A percentile compares a stretch with the other conserved stretches of the same genome.
Conservation (phyloP, 148 eudicot genomes). For the Polygonum maritimum region DNA sequence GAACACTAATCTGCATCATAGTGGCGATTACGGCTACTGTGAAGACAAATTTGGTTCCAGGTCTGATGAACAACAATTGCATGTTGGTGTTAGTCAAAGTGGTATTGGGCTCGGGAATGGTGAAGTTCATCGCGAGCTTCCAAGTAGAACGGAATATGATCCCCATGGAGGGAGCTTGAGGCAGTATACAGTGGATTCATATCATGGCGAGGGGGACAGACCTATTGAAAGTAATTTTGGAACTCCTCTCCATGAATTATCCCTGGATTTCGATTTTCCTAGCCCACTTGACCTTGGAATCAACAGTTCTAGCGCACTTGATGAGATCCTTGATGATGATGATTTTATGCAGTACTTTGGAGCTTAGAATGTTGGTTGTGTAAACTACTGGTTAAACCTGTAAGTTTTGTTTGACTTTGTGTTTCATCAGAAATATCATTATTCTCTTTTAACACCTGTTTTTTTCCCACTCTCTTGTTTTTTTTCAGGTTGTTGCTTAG, state of each 20-base stretch:
- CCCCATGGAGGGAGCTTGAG: constrained; percentile 29
- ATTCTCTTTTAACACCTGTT: background rate
- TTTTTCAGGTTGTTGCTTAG: background rate
- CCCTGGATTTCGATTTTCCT: constrained; percentile 37
- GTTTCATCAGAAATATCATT: background rate
- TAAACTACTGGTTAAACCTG: background rate
- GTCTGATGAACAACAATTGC: constrained; percentile 27
- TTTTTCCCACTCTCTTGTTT: background rate
- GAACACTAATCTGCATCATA: constrained; percentile 31
- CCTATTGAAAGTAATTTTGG: constrained; percentile 34
- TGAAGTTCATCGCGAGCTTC: constrained; percentile 24
- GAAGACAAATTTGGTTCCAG: constrained; percentile 28
- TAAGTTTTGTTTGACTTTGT: background rate
- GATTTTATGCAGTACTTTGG: constrained; percentile 50
- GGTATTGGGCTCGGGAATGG: constrained; percentile 24
- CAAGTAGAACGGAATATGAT: constrained; percentile 25
- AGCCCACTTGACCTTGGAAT: constrained; percentile 33
- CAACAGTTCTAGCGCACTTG: constrained; percentile 26
- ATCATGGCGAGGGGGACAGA: constrained; percentile 33
- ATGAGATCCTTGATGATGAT: constrained; percentile 38
- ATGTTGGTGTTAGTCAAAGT: constrained; percentile 18
- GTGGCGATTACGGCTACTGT: constrained; percentile 25
- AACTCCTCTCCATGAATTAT: constrained; percentile 42
- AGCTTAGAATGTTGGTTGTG: constrained; percentile 26
- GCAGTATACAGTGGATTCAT: constrained; percentile 28